Base-by-base conservation (phyloP, 176 grass and related monocot species). In the Zoysia pacifica region DNA sequence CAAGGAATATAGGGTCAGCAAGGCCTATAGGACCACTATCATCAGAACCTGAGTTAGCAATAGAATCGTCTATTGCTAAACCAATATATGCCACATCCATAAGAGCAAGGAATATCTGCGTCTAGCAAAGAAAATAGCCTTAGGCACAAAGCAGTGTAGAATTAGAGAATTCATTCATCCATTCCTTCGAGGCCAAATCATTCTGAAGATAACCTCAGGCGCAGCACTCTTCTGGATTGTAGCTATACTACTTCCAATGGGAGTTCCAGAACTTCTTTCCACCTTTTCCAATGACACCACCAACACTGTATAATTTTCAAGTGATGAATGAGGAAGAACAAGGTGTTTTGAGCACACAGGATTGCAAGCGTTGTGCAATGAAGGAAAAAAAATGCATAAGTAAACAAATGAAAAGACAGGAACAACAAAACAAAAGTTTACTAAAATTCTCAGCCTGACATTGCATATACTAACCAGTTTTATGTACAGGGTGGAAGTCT, bases 21-120 rank as follows among this genome's bases (percentile, higher is more conserved):
- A 86, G 84, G 77, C 94, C 96, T 83, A 94, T 85, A 61, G 83
- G 74, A 74, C 84, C 74, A 85, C 81, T 91, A 83, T 93, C 91
- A 81, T 93, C 90, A 69, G 88, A 89, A 54, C 92, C 95, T 79
- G 88, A 81, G 72, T 88, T 85, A n/a, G 79, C 86, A 43, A 81
- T 85, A 61, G 78, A 60, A 85, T 90, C 90, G 89, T 94, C 95
- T 84, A 98, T 89, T 66, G 90, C 69, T 39, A 90, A 94, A 77
- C 95, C 92, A 72, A 90, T 98, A 80, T 98, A 98, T 79, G 95
- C 95, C 82, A 94, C 95, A 67, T 98, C 92, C 95, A 94, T 98
- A 39, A 98, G 80, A 65, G 92, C 92, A 85, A 98, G 90, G 54
- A 98, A 84, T 90, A 98, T 98, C 95, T 98, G 77, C 2, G 39